Base-by-base conservation (phyloP, 2,329 filamentous ascomycete species). In the Neofusicoccum kwambonambiense region DNA sequence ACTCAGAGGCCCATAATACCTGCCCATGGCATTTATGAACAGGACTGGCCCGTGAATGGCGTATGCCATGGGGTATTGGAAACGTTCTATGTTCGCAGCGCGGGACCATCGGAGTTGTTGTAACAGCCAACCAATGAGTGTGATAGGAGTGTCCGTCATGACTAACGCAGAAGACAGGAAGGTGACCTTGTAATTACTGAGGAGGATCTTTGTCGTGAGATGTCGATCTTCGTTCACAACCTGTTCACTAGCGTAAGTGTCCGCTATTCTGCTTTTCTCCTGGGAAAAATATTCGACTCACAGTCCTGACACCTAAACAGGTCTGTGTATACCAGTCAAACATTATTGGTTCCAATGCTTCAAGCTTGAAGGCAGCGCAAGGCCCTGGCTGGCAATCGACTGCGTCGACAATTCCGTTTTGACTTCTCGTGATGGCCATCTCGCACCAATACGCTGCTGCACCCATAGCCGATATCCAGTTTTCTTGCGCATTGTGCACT, bases 151-250 rank as follows among this genome's bases (percentile, higher is more conserved):
- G 39, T 78, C 76, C n/a, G 76, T 78, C 45, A 71, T 71, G 8
- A 75, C 71, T 34, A 77, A 62, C n/a, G 71, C 74, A 34, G 73
- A 70, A 11, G 75, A 72, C 39, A 73, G 73, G 62, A 75, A 78
- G 11, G 72, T 73, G 31, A 78, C 71, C 19, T 70, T 73, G 72
- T 73, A 76, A 7, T 74, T 74, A 41, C 69, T 70, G 3, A 77
- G 68, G 3, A 78, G 70, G 0, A 78, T 69, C 8, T 73, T 72
- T 8, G 76, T 78, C 0, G 75, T 78, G 4, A 78, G 69, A 62
- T 78, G 76, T 8, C 76, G 73, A 64, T 78, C 76, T 65, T 78
- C 76, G 63, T 78, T 78, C 39, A 78, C 72, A 51, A 77, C 70
- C 70, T 70, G 19, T 2, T 31, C 27, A 9, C 4, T 11, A 15